These are phyloP conservation scores for Penicillium sp. DNA, from an alignment of 2,329 filamentous ascomycete genomes.

Conservation along the genomic window DNA sequence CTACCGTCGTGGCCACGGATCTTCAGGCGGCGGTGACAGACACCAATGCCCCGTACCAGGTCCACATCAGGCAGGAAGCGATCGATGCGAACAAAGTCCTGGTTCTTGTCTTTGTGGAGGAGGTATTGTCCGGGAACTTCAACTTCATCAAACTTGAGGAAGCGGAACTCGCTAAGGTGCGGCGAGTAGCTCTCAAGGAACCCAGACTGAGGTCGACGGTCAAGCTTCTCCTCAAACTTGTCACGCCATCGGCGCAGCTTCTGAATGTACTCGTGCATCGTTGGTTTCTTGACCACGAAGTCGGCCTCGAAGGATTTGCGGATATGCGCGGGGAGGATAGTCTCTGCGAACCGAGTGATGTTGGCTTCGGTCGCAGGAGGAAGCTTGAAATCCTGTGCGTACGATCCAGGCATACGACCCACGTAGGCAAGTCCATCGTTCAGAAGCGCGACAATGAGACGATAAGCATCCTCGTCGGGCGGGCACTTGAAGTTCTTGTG, in stretches of 20 bases:
- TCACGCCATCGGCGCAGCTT: constrained; percentile 95
- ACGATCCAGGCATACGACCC: constrained; percentile 81
- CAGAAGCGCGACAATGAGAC: constrained; percentile 93
- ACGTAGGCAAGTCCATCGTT: constrained; percentile 96
- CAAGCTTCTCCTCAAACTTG: constrained; percentile 96
- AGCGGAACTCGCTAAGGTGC: constrained; percentile 93
- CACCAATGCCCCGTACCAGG: constrained; percentile 84
- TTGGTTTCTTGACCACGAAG: constrained; percentile 93
- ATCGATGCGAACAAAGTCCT: constrained; percentile 97
- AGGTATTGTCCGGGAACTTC: constrained; percentile 97
- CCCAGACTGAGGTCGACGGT: constrained; percentile 75
- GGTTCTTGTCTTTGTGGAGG: constrained; percentile 98
- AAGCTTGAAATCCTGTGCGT: constrained; percentile 89
- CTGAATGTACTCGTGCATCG: constrained; percentile 98
- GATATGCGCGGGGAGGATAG: constrained; percentile 91
- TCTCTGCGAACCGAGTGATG: constrained; percentile 95
- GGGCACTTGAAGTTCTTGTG: constrained; percentile 99
- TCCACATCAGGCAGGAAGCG: constrained; percentile 95
- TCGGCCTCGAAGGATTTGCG: constrained; percentile 97
- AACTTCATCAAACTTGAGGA: constrained; percentile 97
- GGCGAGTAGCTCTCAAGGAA: constrained; percentile 86
- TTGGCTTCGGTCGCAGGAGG: constrained; percentile 91
- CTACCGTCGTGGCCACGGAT: constrained; percentile 98
- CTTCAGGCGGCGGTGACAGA: constrained; percentile 89
- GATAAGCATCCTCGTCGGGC: constrained; percentile 96